Evolutionary conservation across 345 rosid species (phyloP), one percentile per base, ranked within the genome.

Genomic region (Leavenworthia alabamica): DNA sequence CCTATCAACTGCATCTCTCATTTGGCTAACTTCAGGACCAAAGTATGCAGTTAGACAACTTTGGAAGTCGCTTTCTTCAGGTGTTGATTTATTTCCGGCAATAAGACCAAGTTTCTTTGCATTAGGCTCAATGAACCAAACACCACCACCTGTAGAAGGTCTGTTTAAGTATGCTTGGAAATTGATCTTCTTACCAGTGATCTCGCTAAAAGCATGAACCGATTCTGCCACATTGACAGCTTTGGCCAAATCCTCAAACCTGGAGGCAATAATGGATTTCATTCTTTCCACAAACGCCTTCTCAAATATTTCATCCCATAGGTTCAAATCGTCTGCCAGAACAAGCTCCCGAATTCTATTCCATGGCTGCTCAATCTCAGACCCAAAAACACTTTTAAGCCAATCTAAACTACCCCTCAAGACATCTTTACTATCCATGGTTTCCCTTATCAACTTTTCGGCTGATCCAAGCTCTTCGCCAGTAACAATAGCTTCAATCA

Each of bases 301-400:
- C 75, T 93, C 97, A 61, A 93, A 93, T 60, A 90, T 88, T 82
- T 90, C 97, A 80, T 90, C 87, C 99, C 99, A 90, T 60, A 90
- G 83, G 75, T 93, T 92, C 17, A 81, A 84, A 72, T 88, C 92
- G 48, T 82, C 97, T 58, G 81, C 84, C 64, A 93, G 60, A 66
- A 93, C 97, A 67, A 93, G 88, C 72, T 93, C 99, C 17, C 86
- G 72, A 39, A 83, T 89, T 74, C 96, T 86, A 70, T 86, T 86
- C 99, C 99, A 93, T 5, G 97, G 99, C 69, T 87, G 73, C 81
- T 88, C 97, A 6, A 93, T 80, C 78, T 93, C 99, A 43, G 96
- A 93, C 51, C 99, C 97, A 12, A 93, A 93, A 48, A 90, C 97
- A 62, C 72, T 79, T 77, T 75, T 84, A 59, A 93, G 92, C 99